Evolutionary conservation across 768 basidiomycete species (phyloP).

Genomic region (Kockovaella imperatae): DNA sequence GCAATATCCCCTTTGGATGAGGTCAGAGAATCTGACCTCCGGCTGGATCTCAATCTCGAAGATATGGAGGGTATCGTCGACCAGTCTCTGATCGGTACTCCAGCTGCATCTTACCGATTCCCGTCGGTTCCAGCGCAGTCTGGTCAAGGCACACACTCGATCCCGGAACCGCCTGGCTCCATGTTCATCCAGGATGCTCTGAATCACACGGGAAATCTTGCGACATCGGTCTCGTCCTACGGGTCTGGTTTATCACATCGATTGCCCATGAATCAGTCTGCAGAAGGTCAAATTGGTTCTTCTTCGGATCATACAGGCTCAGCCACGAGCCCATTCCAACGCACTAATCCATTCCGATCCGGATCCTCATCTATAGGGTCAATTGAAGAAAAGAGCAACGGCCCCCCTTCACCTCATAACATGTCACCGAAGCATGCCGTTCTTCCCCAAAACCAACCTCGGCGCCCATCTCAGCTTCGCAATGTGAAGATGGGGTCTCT

Average conservation of each 20-base stretch:
- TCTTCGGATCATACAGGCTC: constrained; percentile 18
- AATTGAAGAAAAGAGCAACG: constrained; percentile 15
- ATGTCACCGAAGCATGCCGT: constrained; percentile 18
- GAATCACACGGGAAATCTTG: constrained; percentile 17
- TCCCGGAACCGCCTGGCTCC: constrained; percentile 4
- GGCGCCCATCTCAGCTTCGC: constrained; percentile 42
- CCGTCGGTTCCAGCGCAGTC: neutral
- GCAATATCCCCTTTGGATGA: constrained; percentile 25
- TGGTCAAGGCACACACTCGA: neutral
- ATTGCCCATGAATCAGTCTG: too few species aligned
- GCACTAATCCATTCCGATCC: constrained; percentile 13
- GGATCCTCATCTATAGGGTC: constrained; percentile 15
- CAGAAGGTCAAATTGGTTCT: too few species aligned
- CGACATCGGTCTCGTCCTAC: constrained; percentile 19
- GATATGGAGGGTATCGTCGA: constrained; percentile 79
- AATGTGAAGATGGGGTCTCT: constrained; percentile 40
- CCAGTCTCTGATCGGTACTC: constrained; percentile 23
- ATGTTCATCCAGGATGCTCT: constrained; percentile 23
- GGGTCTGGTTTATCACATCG: too few species aligned
- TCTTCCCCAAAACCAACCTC: constrained; percentile 27
- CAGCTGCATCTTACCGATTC: constrained; percentile 3
- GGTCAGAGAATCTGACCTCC: constrained; percentile 44
- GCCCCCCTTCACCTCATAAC: constrained; percentile 32
- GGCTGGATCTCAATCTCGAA: constrained; percentile 62
- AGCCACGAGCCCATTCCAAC: constrained; percentile 15